Evolutionary conservation across 371 early-diverging fungal genomes (phyloP).

Genomic region (Gilbertella persicaria): DNA sequence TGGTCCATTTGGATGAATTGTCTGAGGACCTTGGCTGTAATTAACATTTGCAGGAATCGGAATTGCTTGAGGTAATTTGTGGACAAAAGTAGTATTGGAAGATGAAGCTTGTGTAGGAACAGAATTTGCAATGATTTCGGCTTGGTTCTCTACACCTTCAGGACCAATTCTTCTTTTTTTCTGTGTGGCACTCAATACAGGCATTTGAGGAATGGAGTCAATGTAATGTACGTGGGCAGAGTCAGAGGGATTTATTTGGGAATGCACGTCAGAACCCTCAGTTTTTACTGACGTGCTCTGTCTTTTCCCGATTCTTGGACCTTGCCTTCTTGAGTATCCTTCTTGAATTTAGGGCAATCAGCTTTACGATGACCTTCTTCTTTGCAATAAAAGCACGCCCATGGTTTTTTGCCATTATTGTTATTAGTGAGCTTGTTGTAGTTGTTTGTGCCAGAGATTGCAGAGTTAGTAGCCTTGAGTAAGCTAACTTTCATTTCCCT

Average conservation of each 20-base stretch:
- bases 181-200: neutral
- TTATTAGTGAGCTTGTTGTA: neutral
- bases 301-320: slow-evolving; percentile 6
- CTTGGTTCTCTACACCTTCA: too few relatives aligned
- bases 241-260: neutral
- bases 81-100: too few relatives aligned
- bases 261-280: neutral
- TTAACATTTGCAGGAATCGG: too few relatives aligned
- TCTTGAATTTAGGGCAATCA: neutral
- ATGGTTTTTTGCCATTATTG: neutral
- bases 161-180: neutral
- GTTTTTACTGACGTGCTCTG: neutral
- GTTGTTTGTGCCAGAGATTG: too few relatives aligned
- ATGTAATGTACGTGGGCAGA: neutral
- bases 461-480: neutral
- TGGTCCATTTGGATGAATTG: too few relatives aligned
- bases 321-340: neutral
- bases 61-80: too few relatives aligned
- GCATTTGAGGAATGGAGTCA: neutral
- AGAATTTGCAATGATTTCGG: too few relatives aligned
- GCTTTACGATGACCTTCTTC: neutral
- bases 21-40: too few relatives aligned
- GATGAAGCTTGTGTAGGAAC: too few relatives aligned
- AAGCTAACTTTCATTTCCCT: neutral
- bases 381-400: neutral